Evolutionary conservation across 371 early-diverging fungal species (phyloP).

Genomic region (Basidiobolus meristosporus): DNA sequence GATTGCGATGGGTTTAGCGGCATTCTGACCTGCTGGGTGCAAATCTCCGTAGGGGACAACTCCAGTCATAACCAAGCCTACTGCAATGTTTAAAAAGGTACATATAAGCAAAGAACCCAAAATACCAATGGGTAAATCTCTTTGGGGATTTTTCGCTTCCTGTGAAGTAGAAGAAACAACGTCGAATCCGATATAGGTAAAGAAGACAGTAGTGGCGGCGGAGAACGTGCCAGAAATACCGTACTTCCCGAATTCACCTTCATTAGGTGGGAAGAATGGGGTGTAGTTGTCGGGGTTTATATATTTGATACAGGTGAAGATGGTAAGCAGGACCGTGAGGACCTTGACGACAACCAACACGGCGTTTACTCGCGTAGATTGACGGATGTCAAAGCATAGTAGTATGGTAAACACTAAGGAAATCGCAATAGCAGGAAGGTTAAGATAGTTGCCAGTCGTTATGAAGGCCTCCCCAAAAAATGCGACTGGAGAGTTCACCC

Average conservation of each 20-base stretch:
- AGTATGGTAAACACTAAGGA: too few species aligned
- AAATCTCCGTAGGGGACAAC: constrained; percentile 34
- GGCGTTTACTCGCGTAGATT: constrained; percentile 49
- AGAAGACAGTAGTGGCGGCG: constrained; percentile 67
- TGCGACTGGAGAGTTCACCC: too few species aligned
- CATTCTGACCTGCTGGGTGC: constrained; percentile 13
- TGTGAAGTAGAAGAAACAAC: constrained; percentile 73
- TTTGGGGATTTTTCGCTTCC: constrained; percentile 68
- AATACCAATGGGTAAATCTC: too few species aligned
- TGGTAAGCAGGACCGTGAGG: constrained; percentile 52
- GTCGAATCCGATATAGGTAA: constrained; percentile 83
- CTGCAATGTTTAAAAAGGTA: constrained; percentile 56
- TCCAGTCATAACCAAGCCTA: constrained; percentile 53
- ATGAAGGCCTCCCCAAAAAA: too few species aligned
- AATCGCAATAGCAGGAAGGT: too few species aligned
- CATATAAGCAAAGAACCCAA: constrained; percentile 55
- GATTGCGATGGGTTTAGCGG: neutral
- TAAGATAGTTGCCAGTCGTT: too few species aligned
- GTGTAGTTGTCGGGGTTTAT: too few species aligned
- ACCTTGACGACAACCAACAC: constrained; percentile 54
- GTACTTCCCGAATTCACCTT: constrained; percentile 33
- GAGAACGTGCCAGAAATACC: constrained; percentile 53
- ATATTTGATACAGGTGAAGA: constrained; percentile 40
- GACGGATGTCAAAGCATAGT: too few species aligned
- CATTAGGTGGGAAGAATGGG: too few species aligned